phyloP scores from a whole-genome alignment of 2,329 filamentous ascomycete species.

The Colletotrichum melonis region DNA sequence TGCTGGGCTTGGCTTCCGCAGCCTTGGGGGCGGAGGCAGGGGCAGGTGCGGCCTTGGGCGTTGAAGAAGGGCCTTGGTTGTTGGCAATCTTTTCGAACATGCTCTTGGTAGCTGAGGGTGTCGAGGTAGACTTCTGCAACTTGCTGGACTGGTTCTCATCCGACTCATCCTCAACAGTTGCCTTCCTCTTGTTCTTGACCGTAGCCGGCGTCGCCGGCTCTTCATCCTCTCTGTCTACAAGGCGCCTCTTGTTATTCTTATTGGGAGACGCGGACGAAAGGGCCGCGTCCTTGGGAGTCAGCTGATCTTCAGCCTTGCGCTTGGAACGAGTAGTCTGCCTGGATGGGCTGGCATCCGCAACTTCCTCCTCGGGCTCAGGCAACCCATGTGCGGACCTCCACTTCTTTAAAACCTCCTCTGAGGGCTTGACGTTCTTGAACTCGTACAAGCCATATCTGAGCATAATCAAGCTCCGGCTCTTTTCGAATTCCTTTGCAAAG shows the following conservation, averaged over 20 bases:
- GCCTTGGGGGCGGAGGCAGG: slow-evolving; percentile 41
- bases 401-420: slow-evolving; percentile 66
- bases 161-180: slow-evolving; percentile 54
- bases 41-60: slow-evolving; percentile 44
- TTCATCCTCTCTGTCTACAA: slow-evolving; percentile 52
- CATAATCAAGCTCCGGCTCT: slow-evolving; percentile 71
- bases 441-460: slow-evolving; percentile 71
- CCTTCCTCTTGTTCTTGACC: slow-evolving; percentile 66
- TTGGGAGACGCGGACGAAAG: slow-evolving; percentile 46
- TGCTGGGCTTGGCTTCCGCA: slow-evolving; percentile 43
- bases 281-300: slow-evolving; percentile 51
- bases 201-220: slow-evolving; percentile 45
- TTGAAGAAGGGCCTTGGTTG: slow-evolving; percentile 50
- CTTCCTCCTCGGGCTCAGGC: slow-evolving; percentile 60
- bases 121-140: slow-evolving; percentile 55
- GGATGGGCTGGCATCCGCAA: slow-evolving; percentile 43
- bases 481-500: slow-evolving; percentile 73
- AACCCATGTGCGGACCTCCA: slow-evolving; percentile 69
- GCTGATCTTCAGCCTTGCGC: slow-evolving; percentile 67
- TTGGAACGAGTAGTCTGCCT: slow-evolving; percentile 53
- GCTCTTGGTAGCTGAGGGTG: slow-evolving; percentile 65
- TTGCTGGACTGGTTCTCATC: slow-evolving; percentile 63
- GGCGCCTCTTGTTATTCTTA: slow-evolving; percentile 62
- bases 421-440: slow-evolving; percentile 71
- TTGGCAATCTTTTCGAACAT: slow-evolving; percentile 69